These are phyloP conservation scores for Saccharomyces jurei DNA, from an alignment of 805 yeast species.

Conservation along the genomic window DNA sequence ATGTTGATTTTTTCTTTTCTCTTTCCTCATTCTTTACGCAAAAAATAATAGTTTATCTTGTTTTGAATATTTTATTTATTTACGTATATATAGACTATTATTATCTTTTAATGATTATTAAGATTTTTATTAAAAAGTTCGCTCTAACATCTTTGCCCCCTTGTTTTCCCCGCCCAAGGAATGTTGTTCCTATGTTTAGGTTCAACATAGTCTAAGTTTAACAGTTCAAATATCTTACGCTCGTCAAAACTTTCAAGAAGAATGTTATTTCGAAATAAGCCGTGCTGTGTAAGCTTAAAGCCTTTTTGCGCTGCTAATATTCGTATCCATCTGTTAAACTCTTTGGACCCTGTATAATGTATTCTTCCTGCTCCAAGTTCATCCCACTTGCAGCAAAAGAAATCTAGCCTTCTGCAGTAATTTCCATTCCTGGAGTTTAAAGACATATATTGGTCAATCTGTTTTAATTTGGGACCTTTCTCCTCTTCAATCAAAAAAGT, in stretches of 20 bases:
- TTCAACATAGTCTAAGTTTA: conserved; percentile 14
- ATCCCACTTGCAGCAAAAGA: conserved; percentile 25
- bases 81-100: not conserved
- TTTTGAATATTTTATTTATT: not conserved
- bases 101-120: not conserved
- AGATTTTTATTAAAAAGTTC: not conserved
- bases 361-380: conserved; percentile 27
- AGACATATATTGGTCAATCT: conserved; percentile 20
- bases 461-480: conserved; percentile 2
- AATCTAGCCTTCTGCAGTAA: conserved; percentile 27
- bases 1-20: conserved; percentile 3
- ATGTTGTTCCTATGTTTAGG: not conserved
- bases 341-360: conserved; percentile 29
- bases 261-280: conserved; percentile 18
- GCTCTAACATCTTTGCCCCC: not conserved
- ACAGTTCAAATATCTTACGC: conserved; percentile 17
- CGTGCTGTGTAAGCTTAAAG: conserved; percentile 26
- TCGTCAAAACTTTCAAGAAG: conserved; percentile 25
- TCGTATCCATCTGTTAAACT: conserved; percentile 26
- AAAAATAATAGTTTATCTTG: conserved; percentile 1
- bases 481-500: not conserved
- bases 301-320: conserved; percentile 21
- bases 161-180: not conserved
- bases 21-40: not conserved
- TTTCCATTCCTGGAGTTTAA: conserved; percentile 6